Evolutionary conservation across 768 basidiomycete species (phyloP), one percentile per base, ranked within the genome.

Genomic region (Boletus sensibilis): DNA sequence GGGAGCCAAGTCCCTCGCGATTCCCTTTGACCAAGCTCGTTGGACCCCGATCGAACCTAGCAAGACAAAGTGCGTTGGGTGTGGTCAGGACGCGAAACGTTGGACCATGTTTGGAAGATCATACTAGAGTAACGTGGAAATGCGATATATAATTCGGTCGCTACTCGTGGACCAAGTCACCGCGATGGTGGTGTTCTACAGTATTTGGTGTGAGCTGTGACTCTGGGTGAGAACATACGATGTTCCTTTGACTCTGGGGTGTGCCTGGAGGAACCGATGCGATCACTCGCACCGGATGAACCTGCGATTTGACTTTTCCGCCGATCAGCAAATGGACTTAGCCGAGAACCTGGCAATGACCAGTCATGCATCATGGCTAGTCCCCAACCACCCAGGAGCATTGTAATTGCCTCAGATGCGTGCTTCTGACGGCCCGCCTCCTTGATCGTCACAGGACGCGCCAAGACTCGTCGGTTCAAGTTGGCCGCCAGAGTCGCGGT

Each of bases 41-140:
- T 98, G 88, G 85, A 78, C 85, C 7, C 76, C 83, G 33, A 91
- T 96, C 71, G 86, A 88, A 64, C 81, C 79, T 45, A 91, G 92
- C 53, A 83, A 90, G 76, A 95, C 91, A 31, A 93, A 89, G 68
- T 99, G 97, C 73, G 82, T 91, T 52, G 91, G 83, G 13, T 99
- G 97, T 71, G 90, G 88, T 31, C 78, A 81, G 59, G 85, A 90
- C 65, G 91, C 94, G 53, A 98, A 97, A 78, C 82, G 90, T 65
- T 98, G 94, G 94, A 95, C 95, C 62, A 78, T 99, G 82, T 99
- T 98, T 74, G 97, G 97, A 38, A 80, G 92, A 64, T 90, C 88
- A 21, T 93, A 92, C 68, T 93, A 81, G 70, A 65, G 40, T 41
- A 10, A 29, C 0, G 25, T 33, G 47, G 25, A 48, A 42, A 33